phyloP scores from a whole-genome alignment of 371 early-diverging fungal genomes.

The Zychaea mexicana region DNA sequence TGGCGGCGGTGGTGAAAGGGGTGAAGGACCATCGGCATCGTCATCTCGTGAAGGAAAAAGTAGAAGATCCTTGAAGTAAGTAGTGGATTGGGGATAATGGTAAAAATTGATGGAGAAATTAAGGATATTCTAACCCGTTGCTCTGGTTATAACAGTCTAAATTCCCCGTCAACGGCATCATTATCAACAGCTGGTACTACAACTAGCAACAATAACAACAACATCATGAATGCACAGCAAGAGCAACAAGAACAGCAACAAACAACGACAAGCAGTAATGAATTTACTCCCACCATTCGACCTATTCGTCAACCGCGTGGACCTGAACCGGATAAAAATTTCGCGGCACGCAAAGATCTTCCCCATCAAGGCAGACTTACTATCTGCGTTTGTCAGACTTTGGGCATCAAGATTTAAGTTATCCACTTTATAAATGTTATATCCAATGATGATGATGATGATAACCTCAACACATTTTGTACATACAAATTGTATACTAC shows the following conservation, averaged over 20 bases:
- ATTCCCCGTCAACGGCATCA: too few species aligned
- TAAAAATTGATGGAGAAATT: too few species aligned
- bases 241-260: conserved; percentile 11
- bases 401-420: background rate
- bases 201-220: too few species aligned
- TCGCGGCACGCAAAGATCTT: conserved; percentile 19
- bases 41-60: too few species aligned
- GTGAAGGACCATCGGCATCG: too few species aligned
- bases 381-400: background rate
- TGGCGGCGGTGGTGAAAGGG: too few species aligned
- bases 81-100: too few species aligned
- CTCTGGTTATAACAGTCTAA: too few species aligned
- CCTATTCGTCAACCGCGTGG: conserved; percentile 67
- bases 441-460: background rate
- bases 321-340: conserved; percentile 58
- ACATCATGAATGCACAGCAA: background rate
- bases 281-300: conserved; percentile 31
- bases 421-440: background rate
- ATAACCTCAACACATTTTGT: background rate
- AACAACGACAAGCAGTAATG: conserved; percentile 6
- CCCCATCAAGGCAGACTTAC: background rate
- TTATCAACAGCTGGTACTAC: too few species aligned
- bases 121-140: too few species aligned
- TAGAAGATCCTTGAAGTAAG: too few species aligned
- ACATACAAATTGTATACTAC: background rate